These are phyloP conservation scores for Abrus precatorius DNA, from an alignment of 306 rosid genomes.

Conservation along the genomic window DNA sequence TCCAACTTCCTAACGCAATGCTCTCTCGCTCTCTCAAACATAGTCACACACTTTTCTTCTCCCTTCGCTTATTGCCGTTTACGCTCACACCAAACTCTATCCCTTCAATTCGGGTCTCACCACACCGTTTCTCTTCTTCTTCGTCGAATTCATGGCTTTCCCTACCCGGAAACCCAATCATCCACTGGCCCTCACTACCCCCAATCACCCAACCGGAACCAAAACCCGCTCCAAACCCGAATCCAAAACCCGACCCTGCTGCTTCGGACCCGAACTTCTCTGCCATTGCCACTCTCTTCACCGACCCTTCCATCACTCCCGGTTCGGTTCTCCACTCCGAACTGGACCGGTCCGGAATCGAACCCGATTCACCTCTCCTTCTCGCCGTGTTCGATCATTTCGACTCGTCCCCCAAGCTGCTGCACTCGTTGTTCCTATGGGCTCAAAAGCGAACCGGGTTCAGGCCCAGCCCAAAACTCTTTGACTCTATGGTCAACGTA, in stretches of 20 bases:
- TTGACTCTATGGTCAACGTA: conserved; percentile 62
- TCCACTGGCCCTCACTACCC: conserved; percentile 61
- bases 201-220: conserved; percentile 30
- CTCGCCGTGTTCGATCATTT: conserved; percentile 65
- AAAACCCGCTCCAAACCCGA: conserved; percentile 32
- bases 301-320: conserved; percentile 56
- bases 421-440: conserved; percentile 79
- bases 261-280: conserved; percentile 51
- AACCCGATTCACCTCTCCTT: conserved; percentile 59
- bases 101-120: conserved; percentile 27
- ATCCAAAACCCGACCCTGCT: not conserved
- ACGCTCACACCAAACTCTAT: conserved; percentile 44
- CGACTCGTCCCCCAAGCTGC: conserved; percentile 73
- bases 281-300: conserved; percentile 60
- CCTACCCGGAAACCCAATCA: conserved; percentile 67
- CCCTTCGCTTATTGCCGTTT: conserved; percentile 27
- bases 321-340: conserved; percentile 63
- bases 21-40: conserved; percentile 38
- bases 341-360: conserved; percentile 66
- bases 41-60: conserved; percentile 37
- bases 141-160: conserved; percentile 68
- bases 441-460: conserved; percentile 71
- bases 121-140: conserved; percentile 50
- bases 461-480: conserved; percentile 51
- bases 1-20: conserved; percentile 42